These are phyloP conservation scores for Primulina eburnea DNA, from an alignment of 257 asterid genomes.

Conservation along the genomic window DNA sequence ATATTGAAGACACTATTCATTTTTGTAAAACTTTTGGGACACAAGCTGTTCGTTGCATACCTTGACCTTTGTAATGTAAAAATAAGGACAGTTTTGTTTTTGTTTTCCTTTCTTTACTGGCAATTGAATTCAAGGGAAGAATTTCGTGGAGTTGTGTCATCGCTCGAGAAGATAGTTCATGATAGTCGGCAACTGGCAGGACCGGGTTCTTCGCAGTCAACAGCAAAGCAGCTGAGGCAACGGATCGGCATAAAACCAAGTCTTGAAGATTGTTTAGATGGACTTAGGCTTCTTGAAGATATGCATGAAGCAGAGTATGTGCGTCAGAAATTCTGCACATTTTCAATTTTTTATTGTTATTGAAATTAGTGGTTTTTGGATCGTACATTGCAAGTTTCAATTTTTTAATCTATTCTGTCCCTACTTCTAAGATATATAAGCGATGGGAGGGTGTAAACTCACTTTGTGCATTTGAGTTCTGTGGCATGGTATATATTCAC, in stretches of 20 bases:
- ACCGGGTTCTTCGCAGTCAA: slow-evolving; percentile 41
- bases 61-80: background rate
- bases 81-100: background rate
- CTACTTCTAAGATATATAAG: background rate
- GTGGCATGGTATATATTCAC: background rate
- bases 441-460: background rate
- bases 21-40: no score
- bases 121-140: slow-evolving; percentile 48
- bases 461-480: slow-evolving; percentile 3
- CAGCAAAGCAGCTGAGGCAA: slow-evolving; percentile 57
- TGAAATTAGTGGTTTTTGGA: background rate
- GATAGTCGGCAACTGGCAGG: slow-evolving; percentile 57
- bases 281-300: slow-evolving; percentile 62
- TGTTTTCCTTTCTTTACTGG: background rate
- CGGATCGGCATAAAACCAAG: slow-evolving; percentile 69
- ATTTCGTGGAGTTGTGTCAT: slow-evolving; percentile 42
- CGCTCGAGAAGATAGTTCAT: slow-evolving; percentile 58
- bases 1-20: no score
- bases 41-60: background rate
- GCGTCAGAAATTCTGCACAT: background rate
- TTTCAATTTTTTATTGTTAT: background rate
- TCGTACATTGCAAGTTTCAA: background rate
- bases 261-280: slow-evolving; percentile 62
- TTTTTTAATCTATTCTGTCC: background rate
- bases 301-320: slow-evolving; percentile 84